Evolutionary conservation across 2,329 filamentous ascomycete genomes (phyloP), one percentile per base, ranked within the genome.

Genomic region (Claviceps capensis): DNA sequence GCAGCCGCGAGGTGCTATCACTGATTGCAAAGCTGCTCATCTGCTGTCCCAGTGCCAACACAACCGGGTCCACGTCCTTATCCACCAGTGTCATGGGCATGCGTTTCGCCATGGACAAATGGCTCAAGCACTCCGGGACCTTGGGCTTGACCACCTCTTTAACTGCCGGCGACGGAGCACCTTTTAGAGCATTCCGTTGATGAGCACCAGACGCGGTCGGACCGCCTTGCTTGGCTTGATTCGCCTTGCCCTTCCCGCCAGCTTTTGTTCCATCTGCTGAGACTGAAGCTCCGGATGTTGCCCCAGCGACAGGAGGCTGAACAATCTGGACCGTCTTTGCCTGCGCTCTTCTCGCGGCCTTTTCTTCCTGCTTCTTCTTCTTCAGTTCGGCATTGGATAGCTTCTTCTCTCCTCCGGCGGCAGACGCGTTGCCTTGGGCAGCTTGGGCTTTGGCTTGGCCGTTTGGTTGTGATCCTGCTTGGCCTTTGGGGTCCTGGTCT

Each of bases 301-400:
- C 13, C 13, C 5, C 11, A 3, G 19, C 51, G 11, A 48, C n/a
- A 9, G 50, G 22, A 19, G 66, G 65, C 52, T 67, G 68, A 1
- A 72, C 68, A 34, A 64, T 64, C 56, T 77, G 77, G 4, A 75
- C 72, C 34, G 73, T 72, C 64, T 84, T 88, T 61, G 76, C 80
- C 62, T 82, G 82, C 48, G 86, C 88, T 71, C 91, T 79, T 55
- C 88, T 78, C 47, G 89, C 89, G 50, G 86, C 85, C 72, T 96
- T 97, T 66, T 96, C 91, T 36, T 88, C 90, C 67, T 95, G 91
- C 55, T 85, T 85, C 65, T 81, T 83, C 62, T 90, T 91, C 71
- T 97, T 97, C 62, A 95, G 65, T 67, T 95, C 86, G 19, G 88
- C 88, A 38, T 78, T 77, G 1, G 85, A 81, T 36, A 86, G 72